A percentile compares a stretch with the other conserved stretches of the same genome.
phyloP scores from a whole-genome alignment of 2,329 filamentous ascomycete genomes.

The Cercospora berteroae region DNA sequence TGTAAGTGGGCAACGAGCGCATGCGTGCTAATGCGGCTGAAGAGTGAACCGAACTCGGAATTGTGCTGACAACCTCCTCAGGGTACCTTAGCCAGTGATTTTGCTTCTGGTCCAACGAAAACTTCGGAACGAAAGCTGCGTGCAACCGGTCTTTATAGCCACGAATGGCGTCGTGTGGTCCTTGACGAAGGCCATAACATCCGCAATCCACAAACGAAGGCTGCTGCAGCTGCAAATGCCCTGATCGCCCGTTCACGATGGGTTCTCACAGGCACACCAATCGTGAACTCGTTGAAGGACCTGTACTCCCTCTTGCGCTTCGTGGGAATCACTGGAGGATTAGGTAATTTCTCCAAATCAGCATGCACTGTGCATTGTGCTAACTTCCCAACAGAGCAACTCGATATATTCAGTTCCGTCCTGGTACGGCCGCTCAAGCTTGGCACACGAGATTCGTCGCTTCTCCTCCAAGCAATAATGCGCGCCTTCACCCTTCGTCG shows the following conservation, averaged over 20 bases:
- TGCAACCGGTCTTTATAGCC: slow-evolving; percentile 56
- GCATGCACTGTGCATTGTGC: background rate
- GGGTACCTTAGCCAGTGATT: slow-evolving; percentile 69
- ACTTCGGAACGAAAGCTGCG: slow-evolving; percentile 34
- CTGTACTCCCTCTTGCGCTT: slow-evolving; percentile 78
- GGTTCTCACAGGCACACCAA: slow-evolving; percentile 67
- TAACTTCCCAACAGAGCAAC: slow-evolving; percentile 48
- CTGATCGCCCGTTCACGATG: slow-evolving; percentile 71
- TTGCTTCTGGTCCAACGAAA: slow-evolving; percentile 45
- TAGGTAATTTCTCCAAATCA: slow-evolving; percentile 42
- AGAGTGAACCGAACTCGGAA: too few relatives aligned
- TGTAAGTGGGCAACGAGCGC: slow-evolving; percentile 1
- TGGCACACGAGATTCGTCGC: slow-evolving; percentile 57
- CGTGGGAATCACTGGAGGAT: slow-evolving; percentile 69
- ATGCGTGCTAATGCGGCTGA: background rate
- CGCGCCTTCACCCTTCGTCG: slow-evolving; percentile 75
- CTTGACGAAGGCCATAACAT: slow-evolving; percentile 83
- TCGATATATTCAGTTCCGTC: slow-evolving; percentile 70
- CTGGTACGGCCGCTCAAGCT: slow-evolving; percentile 66
- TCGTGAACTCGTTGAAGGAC: slow-evolving; percentile 70
- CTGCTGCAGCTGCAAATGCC: slow-evolving; percentile 64
- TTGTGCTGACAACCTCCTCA: background rate
- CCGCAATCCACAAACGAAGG: slow-evolving; percentile 72
- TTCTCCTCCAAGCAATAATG: slow-evolving; percentile 73
- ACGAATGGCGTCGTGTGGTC: slow-evolving; percentile 75